Base-by-base conservation (phyloP, 495 filamentous ascomycete species). In the Hypoxylon fragiforme region DNA sequence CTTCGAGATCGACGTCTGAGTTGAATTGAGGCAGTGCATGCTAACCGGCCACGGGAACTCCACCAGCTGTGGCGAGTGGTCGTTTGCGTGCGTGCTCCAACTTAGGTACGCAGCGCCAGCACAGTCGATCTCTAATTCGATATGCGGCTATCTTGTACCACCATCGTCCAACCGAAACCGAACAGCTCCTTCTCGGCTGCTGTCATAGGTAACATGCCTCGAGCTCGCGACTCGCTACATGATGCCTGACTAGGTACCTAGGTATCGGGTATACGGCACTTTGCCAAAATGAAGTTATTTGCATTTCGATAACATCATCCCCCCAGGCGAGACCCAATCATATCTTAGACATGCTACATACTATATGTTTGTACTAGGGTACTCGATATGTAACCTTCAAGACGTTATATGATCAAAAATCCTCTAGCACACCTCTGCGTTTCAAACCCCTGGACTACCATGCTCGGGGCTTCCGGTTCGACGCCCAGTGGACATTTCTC, bases 1-100 rank as follows among this genome's bases (percentile, higher is more conserved):
- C n/a, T n/a, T n/a, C n/a, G 31, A 42, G 58, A 54, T 58, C 59
- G 47, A 63, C 48, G 35, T 42, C 44, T 46, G 30, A 44, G 44
- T 50, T 53, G 48, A 40, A 53, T 36, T 50, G 54, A 36, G 59
- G 59, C 59, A 63, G 59, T 63, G 59, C 48, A 49, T 16, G 13
- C n/a, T 11, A n/a, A 11, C n/a, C n/a, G 18, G 13, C 11, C n/a
- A 6, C 13, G 18, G 7, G 34, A 18, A 44, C 32, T 36, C 52
- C 52, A 52, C 53, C 6, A n/a, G 3, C 48, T 57, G 59, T 62
- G 59, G 59, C 59, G 59, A 57, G 59, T 62, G 53, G 40, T n/a
- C n/a, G n/a, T 51, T 62, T 62, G 52, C 48, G 59, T 53, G 59
- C 4, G 9, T 28, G 24, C 4, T 28, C 9, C 4, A 4, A 28